Evolutionary conservation across 225 moss, liverwort and hornwort genomes (phyloP).

Genomic region (Pseudoscleropodium purum): DNA sequence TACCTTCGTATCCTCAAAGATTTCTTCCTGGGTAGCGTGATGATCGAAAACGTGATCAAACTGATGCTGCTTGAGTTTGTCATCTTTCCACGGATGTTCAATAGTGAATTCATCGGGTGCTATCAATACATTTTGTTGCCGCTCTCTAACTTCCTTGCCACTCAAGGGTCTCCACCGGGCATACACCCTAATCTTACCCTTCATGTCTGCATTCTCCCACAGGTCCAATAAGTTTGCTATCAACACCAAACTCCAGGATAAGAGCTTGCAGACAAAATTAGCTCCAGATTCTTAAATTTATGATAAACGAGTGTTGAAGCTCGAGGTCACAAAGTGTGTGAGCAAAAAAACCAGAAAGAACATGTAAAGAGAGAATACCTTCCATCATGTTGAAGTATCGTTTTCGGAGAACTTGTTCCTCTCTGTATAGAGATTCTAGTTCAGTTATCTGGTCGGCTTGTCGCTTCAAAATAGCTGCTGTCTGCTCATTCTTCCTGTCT

Average conservation of each 20-base stretch:
- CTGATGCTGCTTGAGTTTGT: conserved; percentile 85
- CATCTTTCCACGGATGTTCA: conserved; percentile 98
- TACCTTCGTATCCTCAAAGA: conserved; percentile 95
- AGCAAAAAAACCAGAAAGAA: background rate
- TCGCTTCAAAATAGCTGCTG: conserved; percentile 87
- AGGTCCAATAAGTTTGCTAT: background rate
- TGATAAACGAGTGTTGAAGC: background rate
- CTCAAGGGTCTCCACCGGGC: conserved; percentile 95
- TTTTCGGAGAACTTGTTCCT: conserved; percentile 90
- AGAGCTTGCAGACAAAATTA: background rate
- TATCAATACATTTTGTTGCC: conserved; percentile 60
- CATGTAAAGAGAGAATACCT: conserved; percentile 34
- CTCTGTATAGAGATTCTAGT: conserved; percentile 80
- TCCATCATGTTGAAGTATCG: conserved; percentile 99
- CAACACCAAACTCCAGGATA: background rate
- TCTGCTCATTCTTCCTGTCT: conserved; percentile 94
- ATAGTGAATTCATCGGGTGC: conserved; percentile 93
- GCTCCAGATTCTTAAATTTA: background rate
- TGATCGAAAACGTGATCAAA: conserved; percentile 98
- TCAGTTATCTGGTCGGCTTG: conserved; percentile 93
- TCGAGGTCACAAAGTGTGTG: background rate
- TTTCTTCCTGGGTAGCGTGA: conserved; percentile 62
- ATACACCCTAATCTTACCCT: conserved; percentile 94
- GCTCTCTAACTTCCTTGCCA: conserved; percentile 70
- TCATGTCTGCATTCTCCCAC: conserved; percentile 67